phyloP scores from a whole-genome alignment of 164 flowering plant genomes.

The Aristolochia contorta region DNA sequence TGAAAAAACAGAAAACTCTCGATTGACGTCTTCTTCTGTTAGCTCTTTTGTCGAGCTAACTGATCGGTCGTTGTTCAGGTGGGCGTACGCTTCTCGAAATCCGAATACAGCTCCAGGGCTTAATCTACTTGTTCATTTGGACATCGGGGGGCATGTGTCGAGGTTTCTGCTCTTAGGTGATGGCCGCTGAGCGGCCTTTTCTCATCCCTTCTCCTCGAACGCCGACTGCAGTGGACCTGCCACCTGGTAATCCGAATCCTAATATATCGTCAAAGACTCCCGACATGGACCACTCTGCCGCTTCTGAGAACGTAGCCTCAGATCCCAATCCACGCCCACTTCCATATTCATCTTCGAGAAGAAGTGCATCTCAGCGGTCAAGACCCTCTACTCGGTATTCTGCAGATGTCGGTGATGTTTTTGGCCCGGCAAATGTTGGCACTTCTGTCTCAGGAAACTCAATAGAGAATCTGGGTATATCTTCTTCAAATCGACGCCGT shows the following conservation, averaged over 20 bases:
- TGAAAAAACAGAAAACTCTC: too few relatives aligned
- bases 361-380: constrained; percentile 34
- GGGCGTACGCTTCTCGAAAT: not conserved
- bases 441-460: constrained; percentile 9
- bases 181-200: constrained; percentile 38
- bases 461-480: constrained; percentile 15
- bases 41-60: not conserved
- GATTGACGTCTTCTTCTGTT: not conserved
- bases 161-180: constrained; percentile 26
- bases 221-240: constrained; percentile 10
- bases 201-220: constrained; percentile 34
- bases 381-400: constrained; percentile 19
- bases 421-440: constrained; percentile 1
- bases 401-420: constrained; percentile 1
- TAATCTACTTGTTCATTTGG: not conserved
- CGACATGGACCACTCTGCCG: constrained; percentile 7
- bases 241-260: constrained; percentile 1
- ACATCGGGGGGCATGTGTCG: constrained; percentile 3
- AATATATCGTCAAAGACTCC: not conserved
- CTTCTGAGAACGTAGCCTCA: not conserved
- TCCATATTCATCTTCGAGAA: constrained; percentile 30
- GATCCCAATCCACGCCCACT: constrained; percentile 5
- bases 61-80: not conserved
- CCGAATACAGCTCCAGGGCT: not conserved
- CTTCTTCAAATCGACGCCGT: constrained; percentile 33